A percentile compares a stretch with the other conserved stretches of the same genome.
These are phyloP conservation scores for Chaetomiaceae sp. DNA, from an alignment of 2,329 filamentous ascomycete genomes.

Conservation along the genomic window DNA sequence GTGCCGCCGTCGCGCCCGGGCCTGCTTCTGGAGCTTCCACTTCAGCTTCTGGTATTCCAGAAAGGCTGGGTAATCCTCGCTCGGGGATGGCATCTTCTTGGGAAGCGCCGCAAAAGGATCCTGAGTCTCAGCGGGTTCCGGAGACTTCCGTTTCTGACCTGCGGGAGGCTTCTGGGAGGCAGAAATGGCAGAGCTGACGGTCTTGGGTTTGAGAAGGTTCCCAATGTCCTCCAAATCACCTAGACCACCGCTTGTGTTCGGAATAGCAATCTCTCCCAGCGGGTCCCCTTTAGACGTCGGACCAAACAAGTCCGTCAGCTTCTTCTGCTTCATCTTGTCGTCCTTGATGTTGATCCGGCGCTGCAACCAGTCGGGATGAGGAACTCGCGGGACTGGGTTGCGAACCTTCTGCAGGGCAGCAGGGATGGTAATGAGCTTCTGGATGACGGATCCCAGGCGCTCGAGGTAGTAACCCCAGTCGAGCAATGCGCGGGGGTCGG, in stretches of 20 bases:
- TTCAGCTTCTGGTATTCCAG: conserved; percentile 95
- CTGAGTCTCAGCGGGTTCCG: conserved; percentile 55
- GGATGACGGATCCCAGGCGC: conserved; percentile 91
- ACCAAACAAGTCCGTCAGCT: conserved; percentile 85
- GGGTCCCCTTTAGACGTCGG: conserved; percentile 50
- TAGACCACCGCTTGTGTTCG: conserved; percentile 36
- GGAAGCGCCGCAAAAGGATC: conserved; percentile 82
- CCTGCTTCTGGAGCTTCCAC: conserved; percentile 96
- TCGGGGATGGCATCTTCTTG: conserved; percentile 74
- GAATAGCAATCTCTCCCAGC: conserved; percentile 56
- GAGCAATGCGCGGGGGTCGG: conserved; percentile 81
- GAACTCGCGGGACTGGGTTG: conserved; percentile 88
- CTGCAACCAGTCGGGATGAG: conserved; percentile 95
- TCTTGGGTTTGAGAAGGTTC: conserved; percentile 59
- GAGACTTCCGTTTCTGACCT: conserved; percentile 65
- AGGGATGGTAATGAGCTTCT: conserved; percentile 98
- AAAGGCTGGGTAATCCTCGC: conserved; percentile 81
- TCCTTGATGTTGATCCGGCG: conserved; percentile 91
- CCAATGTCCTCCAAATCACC: conserved; percentile 81
- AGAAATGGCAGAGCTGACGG: conserved; percentile 46
- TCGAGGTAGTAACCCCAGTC: conserved; percentile 98
- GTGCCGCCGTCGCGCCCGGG: conserved; percentile 76
- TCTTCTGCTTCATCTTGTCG: conserved; percentile 96
- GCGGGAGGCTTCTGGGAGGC: conserved; percentile 49
- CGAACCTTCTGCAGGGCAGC: conserved; percentile 90